Evolutionary conservation across 2,329 filamentous ascomycete genomes (phyloP).

Genomic region (Davidsoniella neocaledoniae): DNA sequence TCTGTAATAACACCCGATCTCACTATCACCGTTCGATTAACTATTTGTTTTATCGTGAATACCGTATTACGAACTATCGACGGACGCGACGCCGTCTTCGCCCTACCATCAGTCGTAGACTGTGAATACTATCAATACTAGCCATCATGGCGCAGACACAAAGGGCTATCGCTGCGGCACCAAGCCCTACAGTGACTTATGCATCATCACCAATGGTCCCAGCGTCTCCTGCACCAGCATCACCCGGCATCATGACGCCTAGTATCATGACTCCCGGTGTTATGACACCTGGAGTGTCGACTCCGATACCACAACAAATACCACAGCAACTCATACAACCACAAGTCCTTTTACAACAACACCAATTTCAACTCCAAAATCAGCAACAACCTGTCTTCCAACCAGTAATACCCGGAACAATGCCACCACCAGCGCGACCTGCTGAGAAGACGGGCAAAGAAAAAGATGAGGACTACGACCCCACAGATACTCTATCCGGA

Average conservation of each 20-base stretch:
- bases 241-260: conserved; percentile 1
- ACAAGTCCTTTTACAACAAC: conserved; percentile 4
- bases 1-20: too few relatives aligned
- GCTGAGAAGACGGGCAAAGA: conserved; percentile 46
- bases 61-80: too few relatives aligned
- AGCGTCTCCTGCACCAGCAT: conserved; percentile 9
- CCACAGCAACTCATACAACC: conserved; percentile 5
- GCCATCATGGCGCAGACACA: conserved; percentile 10
- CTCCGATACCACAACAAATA: conserved; percentile 4
- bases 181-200: conserved; percentile 13
- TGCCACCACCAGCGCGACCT: conserved; percentile 44
- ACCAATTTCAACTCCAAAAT: not conserved
- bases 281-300: not conserved
- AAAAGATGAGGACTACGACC: conserved; percentile 51
- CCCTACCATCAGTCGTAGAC: not conserved
- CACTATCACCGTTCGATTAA: too few relatives aligned
- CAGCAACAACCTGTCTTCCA: conserved; percentile 2
- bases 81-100: too few relatives aligned
- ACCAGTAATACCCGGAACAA: conserved; percentile 23
- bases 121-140: too few relatives aligned
- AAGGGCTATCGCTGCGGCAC: conserved; percentile 5
- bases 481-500: conserved; percentile 67
- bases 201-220: conserved; percentile 15
- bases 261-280: conserved; percentile 5
- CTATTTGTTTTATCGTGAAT: too few relatives aligned